A percentile compares a stretch with the other conserved stretches of the same genome.
Conservation (phyloP, 305 asterid species). For the Fraxinus nigra region DNA sequence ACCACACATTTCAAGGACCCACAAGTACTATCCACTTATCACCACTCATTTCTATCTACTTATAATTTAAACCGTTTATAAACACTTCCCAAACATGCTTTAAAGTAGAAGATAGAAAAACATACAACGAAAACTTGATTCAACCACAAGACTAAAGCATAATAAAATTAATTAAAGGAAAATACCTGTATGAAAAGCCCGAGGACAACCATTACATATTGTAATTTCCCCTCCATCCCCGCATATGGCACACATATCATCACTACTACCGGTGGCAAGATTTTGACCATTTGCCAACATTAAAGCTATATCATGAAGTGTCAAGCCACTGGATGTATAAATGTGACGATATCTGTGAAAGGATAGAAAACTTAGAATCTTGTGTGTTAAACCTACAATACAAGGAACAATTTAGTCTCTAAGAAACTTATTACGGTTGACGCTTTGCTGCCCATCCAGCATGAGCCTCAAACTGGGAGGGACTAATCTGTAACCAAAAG, state of each 20-base stretch:
- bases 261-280: slow-evolving; percentile 65
- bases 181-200: slow-evolving; percentile 87
- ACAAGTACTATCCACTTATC: background rate
- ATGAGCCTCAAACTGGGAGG: slow-evolving; percentile 95
- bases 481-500: slow-evolving; percentile 67
- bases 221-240: slow-evolving; percentile 82
- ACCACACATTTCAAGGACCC: background rate
- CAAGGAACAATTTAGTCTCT: background rate
- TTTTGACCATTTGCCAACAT: slow-evolving; percentile 88
- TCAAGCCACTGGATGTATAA: slow-evolving; percentile 78
- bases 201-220: slow-evolving; percentile 86
- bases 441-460: slow-evolving; percentile 99
- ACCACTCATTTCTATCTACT: background rate
- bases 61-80: background rate
- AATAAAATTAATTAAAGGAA: background rate
- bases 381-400: slow-evolving; percentile 1
- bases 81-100: background rate
- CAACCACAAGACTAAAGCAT: background rate
- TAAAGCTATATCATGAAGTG: slow-evolving; percentile 93
- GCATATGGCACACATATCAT: slow-evolving; percentile 94
- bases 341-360: slow-evolving; percentile 85
- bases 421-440: slow-evolving; percentile 84
- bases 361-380: slow-evolving; percentile 7
- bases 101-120: background rate
- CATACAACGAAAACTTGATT: background rate